Evolutionary conservation across 169 alveolate genomes (phyloP), one percentile per base, ranked within the genome.

Genomic region (Neospora caninum): DNA sequence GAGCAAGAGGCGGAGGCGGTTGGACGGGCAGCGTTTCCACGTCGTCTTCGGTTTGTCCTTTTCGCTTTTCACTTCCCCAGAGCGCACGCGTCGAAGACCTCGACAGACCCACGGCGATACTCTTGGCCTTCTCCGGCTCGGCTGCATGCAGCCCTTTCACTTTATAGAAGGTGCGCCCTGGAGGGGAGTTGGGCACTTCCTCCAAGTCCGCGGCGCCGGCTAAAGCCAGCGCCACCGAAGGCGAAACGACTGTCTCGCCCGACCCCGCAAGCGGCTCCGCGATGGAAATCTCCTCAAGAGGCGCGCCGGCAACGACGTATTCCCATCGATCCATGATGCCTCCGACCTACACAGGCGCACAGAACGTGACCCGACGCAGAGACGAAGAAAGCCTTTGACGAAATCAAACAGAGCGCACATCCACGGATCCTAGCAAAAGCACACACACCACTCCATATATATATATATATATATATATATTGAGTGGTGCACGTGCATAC

Each of bases 241-340:
- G 94, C 69, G 95, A 94, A 42, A 94, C 88, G 38, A 94, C 95
- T 36, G 95, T 94, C 82, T 94, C 95, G 45, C 95, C 95, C 64
- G 96, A 88, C 80, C 96, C 92, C 82, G 98, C 98, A 39, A 96
- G 88, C 53, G 98, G 97, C 91, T 96, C 98, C 42, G 97, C 98
- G 54, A 96, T 94, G 39, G 97, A 94, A 41, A 96, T 96, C 80
- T 96, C 97, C 58, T 95, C 97, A 16, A 96, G 80, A 10, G 98
- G 98, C 6, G 97, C 95, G n/a, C 98, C 98, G 18, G 97, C 98
- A 45, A 96, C 97, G 67, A 96, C 98, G 45, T 95, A 96, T 93
- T 96, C 98, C 97, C 96, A 95, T 49, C 97, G 88, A 78, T 95
- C 97, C 95, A 95, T 88, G 53, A 89, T 93, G 43, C 97, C 97